Conservation (phyloP, 148 eudicot species). For the Rhododendron simsii region DNA sequence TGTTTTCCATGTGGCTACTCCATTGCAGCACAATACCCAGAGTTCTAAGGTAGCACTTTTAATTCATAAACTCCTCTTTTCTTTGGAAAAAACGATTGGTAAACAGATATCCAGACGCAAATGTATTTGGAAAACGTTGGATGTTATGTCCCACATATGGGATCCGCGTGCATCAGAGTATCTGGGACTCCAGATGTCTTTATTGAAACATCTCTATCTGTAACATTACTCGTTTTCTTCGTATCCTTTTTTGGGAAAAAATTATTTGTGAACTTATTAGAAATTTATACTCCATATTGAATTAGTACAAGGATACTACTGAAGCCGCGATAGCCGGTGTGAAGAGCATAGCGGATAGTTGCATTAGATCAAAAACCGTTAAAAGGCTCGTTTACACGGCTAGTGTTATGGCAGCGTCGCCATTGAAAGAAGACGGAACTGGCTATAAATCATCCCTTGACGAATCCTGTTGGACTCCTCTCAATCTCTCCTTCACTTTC, state of each 20-base stretch:
- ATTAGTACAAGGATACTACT: background rate
- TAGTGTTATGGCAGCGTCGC: constrained; percentile 24
- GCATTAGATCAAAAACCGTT: constrained; percentile 38
- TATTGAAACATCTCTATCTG: background rate
- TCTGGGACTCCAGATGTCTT: too few species aligned
- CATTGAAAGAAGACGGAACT: constrained; percentile 9
- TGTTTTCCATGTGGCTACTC: constrained; percentile 63
- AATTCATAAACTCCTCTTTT: background rate
- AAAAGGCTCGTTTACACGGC: constrained; percentile 32
- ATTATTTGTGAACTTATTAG: background rate
- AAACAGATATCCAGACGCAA: too few species aligned
- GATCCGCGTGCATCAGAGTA: too few species aligned
- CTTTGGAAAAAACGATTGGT: background rate
- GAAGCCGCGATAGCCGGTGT: constrained; percentile 15
- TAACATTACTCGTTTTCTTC: background rate
- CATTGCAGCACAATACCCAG: constrained; percentile 19
- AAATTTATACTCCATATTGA: background rate
- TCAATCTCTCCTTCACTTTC: background rate
- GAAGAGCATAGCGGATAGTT: constrained; percentile 30
- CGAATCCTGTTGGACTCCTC: background rate
- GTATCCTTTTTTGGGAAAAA: background rate
- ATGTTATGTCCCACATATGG: too few species aligned
- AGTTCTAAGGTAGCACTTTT: constrained; percentile 20
- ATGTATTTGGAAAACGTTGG: too few species aligned
- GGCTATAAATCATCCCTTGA: background rate